Evolutionary conservation across 2,329 filamentous ascomycete species (phyloP), one percentile per base, ranked within the genome.

Genomic region (Xylariaceae sp.): DNA sequence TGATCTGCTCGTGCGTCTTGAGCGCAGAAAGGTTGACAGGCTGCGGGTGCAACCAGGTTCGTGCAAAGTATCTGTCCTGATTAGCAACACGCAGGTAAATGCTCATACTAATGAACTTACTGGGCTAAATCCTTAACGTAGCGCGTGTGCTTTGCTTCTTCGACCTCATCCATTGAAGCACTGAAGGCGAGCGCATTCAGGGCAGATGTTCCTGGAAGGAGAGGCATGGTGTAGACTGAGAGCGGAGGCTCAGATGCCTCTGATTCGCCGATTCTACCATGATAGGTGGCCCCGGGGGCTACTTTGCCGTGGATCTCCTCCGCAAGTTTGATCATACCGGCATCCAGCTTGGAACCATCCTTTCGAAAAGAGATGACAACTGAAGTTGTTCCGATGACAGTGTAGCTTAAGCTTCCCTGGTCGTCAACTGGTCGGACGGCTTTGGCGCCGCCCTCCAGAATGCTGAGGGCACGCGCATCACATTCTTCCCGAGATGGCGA

Each of bases 371-470:
- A 43, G 14, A 43, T 21, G 19, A 43, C 26, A 5, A 34, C n/a
- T n/a, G 23, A 31, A 35, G 31, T 31, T 29, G 21, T 43, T 33
- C 45, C 50, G 25, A 54, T 18, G 29, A 53, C 47, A 5, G 50
- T 53, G 39, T 53, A 52, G 44, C 51, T 53, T 40, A 49, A 43
- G 12, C 46, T 53, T 18, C 51, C 51, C 26, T 44, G 52, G 33
- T 36, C 50, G 19, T 53, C 47, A 1, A 54, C 47, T 2, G 37
- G 41, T 28, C 36, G 35, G 4, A 50, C 35, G 3, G 12, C 35
- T n/a, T 37, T 43, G 7, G 46, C 43, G 31, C 43, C 38, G 18
- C n/a, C n/a, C n/a, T n/a, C n/a, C n/a, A n/a, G n/a, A n/a, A n/a
- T n/a, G n/a, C n/a, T n/a, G n/a, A n/a, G n/a, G n/a, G n/a, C n/a